Percentiles rank a stretch among this genome's conserved stretches.
Conservation (phyloP, 2,329 filamentous ascomycete species). For the Diaporthe vexans region DNA sequence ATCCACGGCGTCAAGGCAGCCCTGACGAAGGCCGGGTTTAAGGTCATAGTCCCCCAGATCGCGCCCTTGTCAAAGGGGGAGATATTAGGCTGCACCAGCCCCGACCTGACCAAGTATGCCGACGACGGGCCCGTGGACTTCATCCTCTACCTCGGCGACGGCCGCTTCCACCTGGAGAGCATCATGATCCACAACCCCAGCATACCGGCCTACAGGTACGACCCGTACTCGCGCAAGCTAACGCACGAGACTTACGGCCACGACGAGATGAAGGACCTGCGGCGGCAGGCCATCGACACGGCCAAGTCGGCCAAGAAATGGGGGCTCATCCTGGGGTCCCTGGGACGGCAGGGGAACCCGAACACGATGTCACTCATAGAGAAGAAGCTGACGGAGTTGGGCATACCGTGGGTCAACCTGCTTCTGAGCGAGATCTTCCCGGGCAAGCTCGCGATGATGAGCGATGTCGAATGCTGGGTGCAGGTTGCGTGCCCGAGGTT, state of each 20-base stretch:
- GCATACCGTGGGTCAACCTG: slow-evolving; percentile 86
- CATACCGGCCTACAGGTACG: slow-evolving; percentile 94
- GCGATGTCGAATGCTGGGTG: slow-evolving; percentile 96
- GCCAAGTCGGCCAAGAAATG: slow-evolving; percentile 87
- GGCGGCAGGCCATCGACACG: slow-evolving; percentile 80
- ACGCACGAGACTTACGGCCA: slow-evolving; percentile 95
- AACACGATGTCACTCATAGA: slow-evolving; percentile 93
- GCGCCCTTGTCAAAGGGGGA: slow-evolving; percentile 93
- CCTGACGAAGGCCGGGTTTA: slow-evolving; percentile 87
- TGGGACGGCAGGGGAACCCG: slow-evolving; percentile 95
- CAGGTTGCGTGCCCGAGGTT: slow-evolving; percentile 97
- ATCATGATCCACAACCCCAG: slow-evolving; percentile 98
- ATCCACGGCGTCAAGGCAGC: slow-evolving; percentile 86
- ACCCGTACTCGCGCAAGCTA: slow-evolving; percentile 93
- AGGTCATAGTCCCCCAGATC: slow-evolving; percentile 90
- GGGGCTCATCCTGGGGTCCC: slow-evolving; percentile 93
- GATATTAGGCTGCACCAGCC: slow-evolving; percentile 97
- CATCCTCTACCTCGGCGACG: slow-evolving; percentile 91
- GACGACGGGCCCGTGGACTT: slow-evolving; percentile 70
- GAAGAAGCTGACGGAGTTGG: slow-evolving; percentile 76
- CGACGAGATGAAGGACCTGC: slow-evolving; percentile 87
- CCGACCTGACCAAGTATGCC: slow-evolving; percentile 56
- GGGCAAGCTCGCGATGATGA: slow-evolving; percentile 93
- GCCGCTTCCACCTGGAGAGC: slow-evolving; percentile 95
- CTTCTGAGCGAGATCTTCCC: slow-evolving; percentile 96